A percentile compares a stretch with the other conserved stretches of the same genome.
These are phyloP conservation scores for Gaillardinia entomophila DNA, from an alignment of 805 yeast genomes.

Conservation along the genomic window DNA sequence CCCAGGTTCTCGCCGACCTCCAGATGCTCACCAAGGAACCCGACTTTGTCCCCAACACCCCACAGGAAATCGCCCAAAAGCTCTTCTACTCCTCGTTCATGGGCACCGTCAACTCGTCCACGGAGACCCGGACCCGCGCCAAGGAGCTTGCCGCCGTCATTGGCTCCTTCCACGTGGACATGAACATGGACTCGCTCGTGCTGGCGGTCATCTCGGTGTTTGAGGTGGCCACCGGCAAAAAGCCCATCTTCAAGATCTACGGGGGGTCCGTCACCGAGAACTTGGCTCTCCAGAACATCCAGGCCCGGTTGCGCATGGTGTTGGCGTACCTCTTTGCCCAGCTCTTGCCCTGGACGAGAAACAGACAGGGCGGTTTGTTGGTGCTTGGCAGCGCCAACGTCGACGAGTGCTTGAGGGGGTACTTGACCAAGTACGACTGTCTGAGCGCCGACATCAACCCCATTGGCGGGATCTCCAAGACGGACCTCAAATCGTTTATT, in stretches of 20 bases:
- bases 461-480: constrained; percentile 96
- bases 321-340: constrained; percentile 91
- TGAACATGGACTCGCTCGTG: constrained; percentile 87
- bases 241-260: constrained; percentile 82
- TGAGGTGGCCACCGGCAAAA: constrained; percentile 84
- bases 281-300: constrained; percentile 92
- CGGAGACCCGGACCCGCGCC: constrained; percentile 81
- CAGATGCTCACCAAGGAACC: constrained; percentile 55
- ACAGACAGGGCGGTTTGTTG: constrained; percentile 65
- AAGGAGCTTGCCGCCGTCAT: constrained; percentile 65
- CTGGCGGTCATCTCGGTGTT: constrained; percentile 68
- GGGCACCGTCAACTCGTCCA: constrained; percentile 94
- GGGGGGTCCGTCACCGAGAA: constrained; percentile 93
- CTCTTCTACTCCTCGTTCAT: constrained; percentile 88
- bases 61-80: constrained; percentile 68
- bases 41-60: constrained; percentile 61
- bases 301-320: constrained; percentile 95
- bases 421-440: constrained; percentile 93
- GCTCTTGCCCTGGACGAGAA: constrained; percentile 90
- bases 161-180: constrained; percentile 86
- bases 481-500: constrained; percentile 83
- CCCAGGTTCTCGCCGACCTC: constrained; percentile 74
- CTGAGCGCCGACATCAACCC: constrained; percentile 97
- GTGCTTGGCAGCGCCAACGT: constrained; percentile 97
- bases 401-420: constrained; percentile 94